Conservation (phyloP, 345 rosid species). For the Psidium guajava region DNA sequence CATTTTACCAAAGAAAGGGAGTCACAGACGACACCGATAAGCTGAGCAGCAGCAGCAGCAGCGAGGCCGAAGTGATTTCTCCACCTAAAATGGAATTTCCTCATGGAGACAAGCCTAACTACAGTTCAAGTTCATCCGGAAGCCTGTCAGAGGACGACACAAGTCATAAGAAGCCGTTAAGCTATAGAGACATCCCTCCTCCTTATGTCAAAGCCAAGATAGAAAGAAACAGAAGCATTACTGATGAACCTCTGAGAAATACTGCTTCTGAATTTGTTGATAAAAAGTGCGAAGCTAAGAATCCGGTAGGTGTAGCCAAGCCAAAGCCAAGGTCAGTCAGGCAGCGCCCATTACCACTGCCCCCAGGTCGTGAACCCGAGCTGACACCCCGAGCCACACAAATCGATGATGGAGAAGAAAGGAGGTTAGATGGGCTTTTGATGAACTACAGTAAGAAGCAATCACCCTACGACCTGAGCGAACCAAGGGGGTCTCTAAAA, state of each 20-base stretch:
- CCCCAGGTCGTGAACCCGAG: constrained; percentile 7
- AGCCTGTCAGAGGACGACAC: constrained; percentile 32
- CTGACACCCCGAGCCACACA: background rate
- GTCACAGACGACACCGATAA: constrained; percentile 2
- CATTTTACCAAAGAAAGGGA: constrained; percentile 5
- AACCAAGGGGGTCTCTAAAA: background rate
- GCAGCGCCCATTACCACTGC: constrained; percentile 25
- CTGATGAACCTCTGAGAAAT: background rate
- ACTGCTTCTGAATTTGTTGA: background rate
- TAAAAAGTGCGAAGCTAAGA: background rate
- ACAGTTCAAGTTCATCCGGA: constrained; percentile 36
- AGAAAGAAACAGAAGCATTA: constrained; percentile 17
- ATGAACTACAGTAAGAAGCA: constrained; percentile 23
- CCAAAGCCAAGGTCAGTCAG: constrained; percentile 66
- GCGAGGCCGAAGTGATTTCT: constrained; percentile 18
- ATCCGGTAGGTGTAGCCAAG: constrained; percentile 6
- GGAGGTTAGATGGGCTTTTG: constrained; percentile 25
- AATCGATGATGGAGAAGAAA: background rate
- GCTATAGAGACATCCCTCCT: constrained; percentile 33
- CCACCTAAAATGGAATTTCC: constrained; percentile 7
- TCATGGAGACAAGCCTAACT: constrained; percentile 7
- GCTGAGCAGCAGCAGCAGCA: constrained; percentile 32
- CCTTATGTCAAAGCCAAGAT: constrained; percentile 28
- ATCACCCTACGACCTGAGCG: constrained; percentile 7
- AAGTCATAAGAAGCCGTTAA: constrained; percentile 18